phyloP scores from a whole-genome alignment of 176 grass and related monocot genomes.

The Ampelocalamus luodianensis region DNA sequence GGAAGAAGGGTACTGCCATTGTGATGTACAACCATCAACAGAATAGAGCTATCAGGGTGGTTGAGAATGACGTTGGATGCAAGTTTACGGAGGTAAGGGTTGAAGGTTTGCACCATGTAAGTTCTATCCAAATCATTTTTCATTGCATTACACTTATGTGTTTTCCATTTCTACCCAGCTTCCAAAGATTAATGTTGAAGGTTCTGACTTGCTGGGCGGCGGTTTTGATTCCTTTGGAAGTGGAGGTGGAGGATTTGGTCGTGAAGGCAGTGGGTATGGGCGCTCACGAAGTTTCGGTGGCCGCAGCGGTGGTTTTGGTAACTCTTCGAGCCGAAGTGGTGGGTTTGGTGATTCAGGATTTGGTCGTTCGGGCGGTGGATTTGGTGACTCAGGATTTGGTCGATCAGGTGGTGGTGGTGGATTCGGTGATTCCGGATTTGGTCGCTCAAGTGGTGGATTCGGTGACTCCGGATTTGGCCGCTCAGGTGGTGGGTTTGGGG shows the following conservation, averaged over 20 bases:
- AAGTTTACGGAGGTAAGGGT: conserved; percentile 73
- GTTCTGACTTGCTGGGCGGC: conserved; percentile 63
- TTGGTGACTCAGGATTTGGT: conserved; percentile 35
- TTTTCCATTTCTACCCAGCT: conserved; percentile 52
- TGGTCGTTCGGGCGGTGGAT: conserved; percentile 46
- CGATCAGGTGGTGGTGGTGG: conserved; percentile 30
- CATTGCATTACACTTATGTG: conserved; percentile 27
- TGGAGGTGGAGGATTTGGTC: conserved; percentile 41
- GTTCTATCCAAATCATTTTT: not conserved
- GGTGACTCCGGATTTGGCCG: conserved; percentile 37
- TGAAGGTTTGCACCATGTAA: not conserved
- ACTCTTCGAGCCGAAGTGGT: conserved; percentile 26
- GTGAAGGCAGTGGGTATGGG: conserved; percentile 43
- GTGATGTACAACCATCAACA: conserved; percentile 67
- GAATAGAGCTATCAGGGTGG: conserved; percentile 59
- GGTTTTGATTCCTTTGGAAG: conserved; percentile 67
- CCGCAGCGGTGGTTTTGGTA: conserved; percentile 39
- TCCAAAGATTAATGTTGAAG: conserved; percentile 76
- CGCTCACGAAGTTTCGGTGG: conserved; percentile 43
- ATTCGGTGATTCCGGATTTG: no score
- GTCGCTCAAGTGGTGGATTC: conserved; percentile 31
- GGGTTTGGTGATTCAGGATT: conserved; percentile 53
- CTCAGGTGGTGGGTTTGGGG: conserved; percentile 38
- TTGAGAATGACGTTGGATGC: conserved; percentile 81
- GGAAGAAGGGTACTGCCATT: conserved; percentile 91